Percentiles rank a stretch among this genome's conserved stretches.
Evolutionary conservation across 257 asterid species (phyloP).

Genomic region (Ilex aquifolium): DNA sequence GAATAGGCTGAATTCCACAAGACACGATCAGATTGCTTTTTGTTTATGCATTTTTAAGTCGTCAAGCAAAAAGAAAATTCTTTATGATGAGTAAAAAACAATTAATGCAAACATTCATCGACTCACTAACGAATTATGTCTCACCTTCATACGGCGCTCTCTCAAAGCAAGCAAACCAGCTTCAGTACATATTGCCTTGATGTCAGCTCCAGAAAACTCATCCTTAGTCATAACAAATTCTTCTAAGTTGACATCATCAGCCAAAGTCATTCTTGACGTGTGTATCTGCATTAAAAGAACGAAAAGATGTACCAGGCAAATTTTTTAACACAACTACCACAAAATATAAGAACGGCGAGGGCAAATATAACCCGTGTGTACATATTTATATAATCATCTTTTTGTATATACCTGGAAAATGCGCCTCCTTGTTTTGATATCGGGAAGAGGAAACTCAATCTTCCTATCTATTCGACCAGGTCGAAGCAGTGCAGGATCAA

Average conservation of each 20-base stretch:
- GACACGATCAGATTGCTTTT: no score
- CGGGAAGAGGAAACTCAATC: constrained; percentile 56
- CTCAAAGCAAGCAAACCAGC: constrained; percentile 61
- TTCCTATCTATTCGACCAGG: constrained; percentile 57
- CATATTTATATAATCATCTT: no score
- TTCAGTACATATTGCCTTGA: constrained; percentile 56
- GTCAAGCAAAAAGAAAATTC: background rate
- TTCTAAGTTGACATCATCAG: constrained; percentile 55
- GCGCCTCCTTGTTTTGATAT: constrained; percentile 52
- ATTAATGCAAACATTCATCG: no score
- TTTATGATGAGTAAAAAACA: background rate
- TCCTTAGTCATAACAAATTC: constrained; percentile 61
- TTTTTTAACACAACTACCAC: no score
- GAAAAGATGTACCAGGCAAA: background rate
- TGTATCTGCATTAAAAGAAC: constrained; percentile 30
- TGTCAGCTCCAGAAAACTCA: constrained; percentile 56
- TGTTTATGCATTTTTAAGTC: no score
- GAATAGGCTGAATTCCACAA: no score
- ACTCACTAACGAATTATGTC: background rate
- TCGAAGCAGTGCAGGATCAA: constrained; percentile 54
- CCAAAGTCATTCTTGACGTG: constrained; percentile 53
- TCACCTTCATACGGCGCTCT: constrained; percentile 62
- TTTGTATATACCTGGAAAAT: constrained; percentile 34
- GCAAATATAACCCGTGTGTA: no score
- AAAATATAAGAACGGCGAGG: no score